Percentiles rank a stretch among this genome's conserved stretches.
phyloP scores from a whole-genome alignment of 208 protist genomes.

The Porcisia hertigi region DNA sequence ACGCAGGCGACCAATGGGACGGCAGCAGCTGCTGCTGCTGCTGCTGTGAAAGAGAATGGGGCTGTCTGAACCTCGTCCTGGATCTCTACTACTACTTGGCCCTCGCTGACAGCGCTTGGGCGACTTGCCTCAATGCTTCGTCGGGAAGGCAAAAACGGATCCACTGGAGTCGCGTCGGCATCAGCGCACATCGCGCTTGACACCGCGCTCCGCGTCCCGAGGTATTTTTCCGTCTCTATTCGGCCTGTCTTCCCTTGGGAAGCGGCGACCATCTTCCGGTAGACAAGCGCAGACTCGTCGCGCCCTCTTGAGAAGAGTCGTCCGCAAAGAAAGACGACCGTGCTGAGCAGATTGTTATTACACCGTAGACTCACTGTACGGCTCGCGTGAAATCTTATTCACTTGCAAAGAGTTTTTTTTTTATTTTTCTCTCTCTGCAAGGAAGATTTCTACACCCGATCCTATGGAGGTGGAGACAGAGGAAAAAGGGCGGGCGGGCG shows the following conservation, averaged over 20 bases:
- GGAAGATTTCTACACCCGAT: too few species aligned
- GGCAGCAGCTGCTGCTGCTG: too few species aligned
- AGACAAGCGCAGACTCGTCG: background rate
- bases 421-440: background rate
- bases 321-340: background rate
- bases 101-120: too few species aligned
- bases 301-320: background rate
- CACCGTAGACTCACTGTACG: background rate
- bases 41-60: background rate
- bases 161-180: constrained; percentile 4
- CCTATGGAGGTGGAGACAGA: too few species aligned
- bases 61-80: background rate
- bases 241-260: background rate
- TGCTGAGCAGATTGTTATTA: background rate
- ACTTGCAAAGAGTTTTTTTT: background rate
- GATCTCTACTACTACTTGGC: background rate
- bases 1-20: background rate
- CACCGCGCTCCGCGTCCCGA: background rate
- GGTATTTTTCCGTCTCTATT: background rate
- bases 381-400: background rate
- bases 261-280: background rate
- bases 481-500: too few species aligned
- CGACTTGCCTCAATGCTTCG: background rate
- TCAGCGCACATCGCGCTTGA: constrained; percentile 1
- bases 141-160: constrained; percentile 28